Evolutionary conservation across 2,329 filamentous ascomycete species (phyloP).

Genomic region (Metarhizium guizhouense): DNA sequence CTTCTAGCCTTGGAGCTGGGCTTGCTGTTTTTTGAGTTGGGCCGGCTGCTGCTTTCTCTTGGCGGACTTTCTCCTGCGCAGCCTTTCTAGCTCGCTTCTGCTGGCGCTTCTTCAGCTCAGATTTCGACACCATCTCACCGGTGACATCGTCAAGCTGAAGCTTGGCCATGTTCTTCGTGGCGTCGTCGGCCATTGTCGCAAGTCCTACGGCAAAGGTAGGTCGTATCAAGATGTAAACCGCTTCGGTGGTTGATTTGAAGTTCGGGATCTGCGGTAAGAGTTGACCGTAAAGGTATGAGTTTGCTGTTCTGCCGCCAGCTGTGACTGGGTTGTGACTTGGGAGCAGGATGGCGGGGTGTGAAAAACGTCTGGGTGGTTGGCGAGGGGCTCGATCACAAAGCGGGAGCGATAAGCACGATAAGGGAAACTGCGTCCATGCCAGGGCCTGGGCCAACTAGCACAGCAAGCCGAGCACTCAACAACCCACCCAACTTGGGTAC

Average conservation of each 20-base stretch:
- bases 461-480: background rate
- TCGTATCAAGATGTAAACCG: background rate
- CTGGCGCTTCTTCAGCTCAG: conserved; percentile 50
- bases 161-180: conserved; percentile 42
- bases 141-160: conserved; percentile 53
- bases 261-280: no score
- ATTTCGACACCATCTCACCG: conserved; percentile 56
- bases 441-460: no score
- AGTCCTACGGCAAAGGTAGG: background rate
- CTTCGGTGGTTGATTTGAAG: background rate
- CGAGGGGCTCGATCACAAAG: background rate
- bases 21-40: conserved; percentile 27
- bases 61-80: conserved; percentile 59
- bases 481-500: background rate
- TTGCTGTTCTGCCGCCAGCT: background rate
- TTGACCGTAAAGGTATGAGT: background rate
- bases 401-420: background rate
- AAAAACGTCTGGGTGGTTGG: background rate
- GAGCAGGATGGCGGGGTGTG: conserved; percentile 1
- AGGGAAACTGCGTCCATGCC: background rate
- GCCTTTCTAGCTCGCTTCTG: conserved; percentile 50
- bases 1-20: conserved; percentile 25
- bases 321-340: background rate
- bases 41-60: conserved; percentile 70
- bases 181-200: conserved; percentile 36